Percentiles rank a stretch among this genome's conserved stretches.
Evolutionary conservation across 2,329 filamentous ascomycete species (phyloP).

Genomic region (Biscogniauxia mediterranea): DNA sequence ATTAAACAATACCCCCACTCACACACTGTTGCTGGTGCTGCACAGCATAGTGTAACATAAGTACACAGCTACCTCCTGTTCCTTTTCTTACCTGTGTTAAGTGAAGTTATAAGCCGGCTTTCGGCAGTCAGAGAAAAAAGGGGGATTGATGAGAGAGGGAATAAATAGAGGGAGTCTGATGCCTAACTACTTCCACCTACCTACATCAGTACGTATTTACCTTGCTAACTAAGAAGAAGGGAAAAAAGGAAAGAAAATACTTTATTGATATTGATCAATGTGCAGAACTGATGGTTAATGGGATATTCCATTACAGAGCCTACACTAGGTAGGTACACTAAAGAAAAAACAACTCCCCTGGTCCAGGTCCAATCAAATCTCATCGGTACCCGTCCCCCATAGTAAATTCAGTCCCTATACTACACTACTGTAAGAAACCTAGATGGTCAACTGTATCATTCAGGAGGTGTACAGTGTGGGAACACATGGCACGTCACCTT

Average conservation of each 20-base stretch:
- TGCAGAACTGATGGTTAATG: no score
- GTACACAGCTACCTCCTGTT: not conserved
- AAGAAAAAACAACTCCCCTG: no score
- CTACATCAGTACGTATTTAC: no score
- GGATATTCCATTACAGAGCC: no score
- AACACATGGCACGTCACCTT: conserved; percentile 1
- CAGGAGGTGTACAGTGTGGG: not conserved
- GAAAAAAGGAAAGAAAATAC: no score
- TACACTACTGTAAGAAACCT: not conserved
- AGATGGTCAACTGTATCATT: not conserved
- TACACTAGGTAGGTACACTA: no score
- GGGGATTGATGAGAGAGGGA: not conserved
- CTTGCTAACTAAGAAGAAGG: no score
- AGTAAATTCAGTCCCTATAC: no score
- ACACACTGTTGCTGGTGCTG: not conserved
- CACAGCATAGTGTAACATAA: not conserved
- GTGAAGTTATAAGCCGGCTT: not conserved
- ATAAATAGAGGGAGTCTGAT: not conserved
- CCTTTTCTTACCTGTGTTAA: not conserved
- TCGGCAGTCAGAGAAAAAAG: not conserved
- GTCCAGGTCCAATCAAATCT: no score
- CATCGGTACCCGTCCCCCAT: no score
- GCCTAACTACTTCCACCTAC: not conserved
- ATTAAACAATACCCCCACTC: not conserved
- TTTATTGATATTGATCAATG: no score